phyloP scores from a whole-genome alignment of 2,329 filamentous ascomycete species.

The Epichloe typhina region DNA sequence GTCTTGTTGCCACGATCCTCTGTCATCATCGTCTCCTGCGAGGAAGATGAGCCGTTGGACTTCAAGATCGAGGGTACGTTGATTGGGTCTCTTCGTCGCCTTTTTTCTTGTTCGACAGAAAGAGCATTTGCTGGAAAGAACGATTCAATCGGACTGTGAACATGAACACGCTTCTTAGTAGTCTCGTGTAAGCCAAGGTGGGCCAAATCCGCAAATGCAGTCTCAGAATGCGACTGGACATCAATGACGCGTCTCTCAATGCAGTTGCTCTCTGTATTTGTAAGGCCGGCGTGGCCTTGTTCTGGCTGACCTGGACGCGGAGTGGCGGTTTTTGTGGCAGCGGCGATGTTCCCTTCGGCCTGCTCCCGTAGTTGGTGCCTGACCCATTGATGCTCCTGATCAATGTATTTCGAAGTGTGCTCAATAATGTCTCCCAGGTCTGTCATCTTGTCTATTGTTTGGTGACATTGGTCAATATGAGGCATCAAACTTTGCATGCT shows the following conservation, averaged over 20 bases:
- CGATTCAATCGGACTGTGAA: constrained; percentile 6
- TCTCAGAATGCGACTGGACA: background rate
- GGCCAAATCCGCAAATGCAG: background rate
- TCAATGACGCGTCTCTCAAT: background rate
- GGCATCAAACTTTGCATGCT: constrained; percentile 13
- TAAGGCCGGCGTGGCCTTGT: background rate
- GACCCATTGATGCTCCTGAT: constrained; percentile 18
- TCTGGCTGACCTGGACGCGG: background rate
- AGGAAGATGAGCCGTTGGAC: background rate
- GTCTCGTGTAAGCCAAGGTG: background rate
- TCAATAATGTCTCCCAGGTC: constrained; percentile 16
- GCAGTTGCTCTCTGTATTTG: background rate
- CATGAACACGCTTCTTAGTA: constrained; percentile 3
- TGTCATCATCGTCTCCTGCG: constrained; percentile 5
- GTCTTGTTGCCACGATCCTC: constrained; percentile 1
- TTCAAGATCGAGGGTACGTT: constrained; percentile 24
- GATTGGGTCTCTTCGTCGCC: constrained; percentile 17
- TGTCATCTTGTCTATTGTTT: constrained; percentile 14
- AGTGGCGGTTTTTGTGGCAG: background rate
- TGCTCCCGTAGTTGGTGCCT: constrained; percentile 10
- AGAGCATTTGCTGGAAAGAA: constrained; percentile 14
- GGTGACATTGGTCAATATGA: constrained; percentile 13
- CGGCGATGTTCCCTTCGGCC: background rate
- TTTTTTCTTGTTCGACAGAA: constrained; percentile 24
- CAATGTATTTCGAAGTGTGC: constrained; percentile 17